phyloP scores from a whole-genome alignment of 140 eudicot species.

The Stevia rebaudiana region DNA sequence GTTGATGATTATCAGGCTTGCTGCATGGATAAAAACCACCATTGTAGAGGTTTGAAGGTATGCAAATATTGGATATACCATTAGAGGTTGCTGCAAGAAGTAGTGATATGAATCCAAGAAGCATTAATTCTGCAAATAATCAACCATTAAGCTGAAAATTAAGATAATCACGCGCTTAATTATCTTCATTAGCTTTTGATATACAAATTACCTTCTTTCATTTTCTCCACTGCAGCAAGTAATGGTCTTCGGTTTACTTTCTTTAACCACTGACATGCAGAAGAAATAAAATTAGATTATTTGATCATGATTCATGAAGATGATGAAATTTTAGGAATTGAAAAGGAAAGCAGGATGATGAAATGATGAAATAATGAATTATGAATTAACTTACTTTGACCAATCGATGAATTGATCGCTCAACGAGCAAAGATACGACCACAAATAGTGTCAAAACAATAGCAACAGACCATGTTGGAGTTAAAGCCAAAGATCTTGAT shows the following conservation, averaged over 20 bases:
- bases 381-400: constrained; percentile 59
- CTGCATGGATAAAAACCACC: constrained; percentile 83
- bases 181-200: background rate
- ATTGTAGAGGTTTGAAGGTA: constrained; percentile 71
- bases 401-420: constrained; percentile 75
- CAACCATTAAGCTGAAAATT: constrained; percentile 3
- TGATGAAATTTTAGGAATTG: background rate
- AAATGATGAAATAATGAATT: too few species aligned
- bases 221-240: constrained; percentile 93
- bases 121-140: constrained; percentile 81
- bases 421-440: constrained; percentile 66
- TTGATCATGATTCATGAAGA: background rate
- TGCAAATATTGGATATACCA: constrained; percentile 78
- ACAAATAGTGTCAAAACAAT: constrained; percentile 59
- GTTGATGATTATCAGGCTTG: constrained; percentile 51
- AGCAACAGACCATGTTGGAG: constrained; percentile 99
- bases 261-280: constrained; percentile 65
- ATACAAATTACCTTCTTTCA: constrained; percentile 85
- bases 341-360: background rate
- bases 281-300: background rate
- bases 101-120: constrained; percentile 95
- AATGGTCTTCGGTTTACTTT: constrained; percentile 78
- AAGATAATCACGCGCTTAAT: background rate
- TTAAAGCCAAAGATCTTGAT: constrained; percentile 80
- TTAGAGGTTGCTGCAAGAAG: constrained; percentile 90